phyloP scores from a whole-genome alignment of 768 basidiomycete genomes.

The Lentinula sp. region DNA sequence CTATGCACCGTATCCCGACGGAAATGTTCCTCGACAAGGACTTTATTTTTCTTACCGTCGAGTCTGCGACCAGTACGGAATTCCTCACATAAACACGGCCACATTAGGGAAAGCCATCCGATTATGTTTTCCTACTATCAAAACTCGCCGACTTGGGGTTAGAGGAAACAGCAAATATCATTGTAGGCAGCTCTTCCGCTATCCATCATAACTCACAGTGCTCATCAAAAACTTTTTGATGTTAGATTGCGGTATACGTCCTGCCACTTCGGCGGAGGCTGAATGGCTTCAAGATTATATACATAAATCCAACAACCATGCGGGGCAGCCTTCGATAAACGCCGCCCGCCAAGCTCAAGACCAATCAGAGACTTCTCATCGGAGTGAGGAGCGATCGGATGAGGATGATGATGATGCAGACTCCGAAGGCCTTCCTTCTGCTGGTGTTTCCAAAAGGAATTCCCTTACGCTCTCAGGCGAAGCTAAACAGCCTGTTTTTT shows the following conservation, averaged over 20 bases:
- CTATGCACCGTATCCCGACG: conserved; percentile 87
- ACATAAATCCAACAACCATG: conserved; percentile 84
- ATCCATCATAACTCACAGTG: conserved; percentile 19
- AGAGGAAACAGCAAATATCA: conserved; percentile 96
- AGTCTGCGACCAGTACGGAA: conserved; percentile 88
- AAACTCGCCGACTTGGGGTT: conserved; percentile 88
- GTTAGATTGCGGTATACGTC: conserved; percentile 85
- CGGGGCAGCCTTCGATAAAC: conserved; percentile 69
- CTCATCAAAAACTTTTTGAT: conserved; percentile 21
- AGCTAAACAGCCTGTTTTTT: conserved; percentile 48
- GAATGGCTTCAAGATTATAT: conserved; percentile 92
- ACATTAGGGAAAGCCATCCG: conserved; percentile 93
- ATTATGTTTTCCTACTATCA: conserved; percentile 90
- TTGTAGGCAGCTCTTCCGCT: conserved; percentile 48
- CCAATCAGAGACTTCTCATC: conserved; percentile 51
- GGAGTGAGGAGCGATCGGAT: conserved; percentile 68
- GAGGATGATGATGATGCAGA: conserved; percentile 84
- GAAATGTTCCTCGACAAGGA: conserved; percentile 90
- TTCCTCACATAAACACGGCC: conserved; percentile 93
- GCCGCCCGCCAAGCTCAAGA: conserved; percentile 70
- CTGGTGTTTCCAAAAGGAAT: conserved; percentile 62
- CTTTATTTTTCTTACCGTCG: conserved; percentile 91
- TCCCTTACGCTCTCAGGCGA: conserved; percentile 64
- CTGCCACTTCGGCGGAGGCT: conserved; percentile 85
- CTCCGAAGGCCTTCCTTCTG: conserved; percentile 65